Evolutionary conservation across 140 eudicot genomes (phyloP).

Genomic region (Erigeron philadelphicus): DNA sequence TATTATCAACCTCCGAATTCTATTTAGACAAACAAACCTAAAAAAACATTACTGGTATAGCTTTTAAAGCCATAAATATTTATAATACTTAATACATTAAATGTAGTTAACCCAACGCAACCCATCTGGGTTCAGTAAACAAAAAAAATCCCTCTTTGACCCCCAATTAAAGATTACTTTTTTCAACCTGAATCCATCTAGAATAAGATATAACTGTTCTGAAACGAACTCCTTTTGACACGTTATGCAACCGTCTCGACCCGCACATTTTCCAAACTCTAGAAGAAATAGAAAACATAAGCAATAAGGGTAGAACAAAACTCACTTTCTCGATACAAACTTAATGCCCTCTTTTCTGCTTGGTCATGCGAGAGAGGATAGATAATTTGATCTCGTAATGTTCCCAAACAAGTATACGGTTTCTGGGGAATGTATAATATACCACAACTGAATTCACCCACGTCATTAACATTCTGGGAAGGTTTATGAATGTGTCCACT

Average conservation of each 20-base stretch:
- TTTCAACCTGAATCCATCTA: neutral
- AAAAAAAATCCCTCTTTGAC: neutral
- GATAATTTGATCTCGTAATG: slow-evolving; percentile 87
- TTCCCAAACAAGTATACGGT: slow-evolving; percentile 92
- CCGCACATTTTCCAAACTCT: too few relatives aligned
- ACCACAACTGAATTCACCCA: slow-evolving; percentile 44
- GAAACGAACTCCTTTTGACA: neutral
- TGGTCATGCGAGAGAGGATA: slow-evolving; percentile 82
- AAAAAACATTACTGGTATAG: too few relatives aligned
- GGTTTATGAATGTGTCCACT: slow-evolving; percentile 70
- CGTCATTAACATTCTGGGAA: slow-evolving; percentile 31
- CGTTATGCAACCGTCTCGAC: too few relatives aligned
- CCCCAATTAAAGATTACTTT: neutral
- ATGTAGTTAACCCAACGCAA: neutral
- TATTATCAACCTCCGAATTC: neutral
- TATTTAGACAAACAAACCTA: too few relatives aligned
- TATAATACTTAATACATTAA: neutral
- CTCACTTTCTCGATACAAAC: slow-evolving; percentile 35
- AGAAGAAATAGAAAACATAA: neutral
- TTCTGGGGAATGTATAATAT: slow-evolving; percentile 80
- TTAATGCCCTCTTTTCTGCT: slow-evolving; percentile 51
- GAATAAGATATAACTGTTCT: neutral
- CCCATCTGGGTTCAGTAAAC: neutral
- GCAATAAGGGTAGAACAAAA: slow-evolving; percentile 5
- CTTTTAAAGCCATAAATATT: too few relatives aligned